Base-by-base conservation (phyloP, 2,329 filamentous ascomycete species). In the Pseudogymnoascus verrucosus region DNA sequence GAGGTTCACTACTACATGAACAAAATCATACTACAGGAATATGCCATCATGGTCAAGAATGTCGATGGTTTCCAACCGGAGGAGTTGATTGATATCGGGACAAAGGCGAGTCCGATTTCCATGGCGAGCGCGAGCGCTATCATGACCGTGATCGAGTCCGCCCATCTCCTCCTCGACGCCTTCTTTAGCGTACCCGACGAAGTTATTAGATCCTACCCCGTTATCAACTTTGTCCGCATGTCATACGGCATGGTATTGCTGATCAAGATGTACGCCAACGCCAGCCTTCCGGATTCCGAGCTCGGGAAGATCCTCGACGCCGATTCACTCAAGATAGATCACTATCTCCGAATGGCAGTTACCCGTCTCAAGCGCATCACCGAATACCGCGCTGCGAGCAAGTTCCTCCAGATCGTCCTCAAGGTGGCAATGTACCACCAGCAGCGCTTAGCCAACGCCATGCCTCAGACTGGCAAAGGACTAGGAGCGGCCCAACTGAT, bases 331-430 rank as follows among this genome's bases (percentile, higher is more conserved):
- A 84, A 84, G 65, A 74, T 82, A 4, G 80, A 83, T 62, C 78
- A 82, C 64, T 88, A 90, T 71, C 79, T 93, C 4, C 84, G 89
- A 65, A 80, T 79, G 10, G 77, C 91, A n/a, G 82, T 90, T 1
- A 80, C 85, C 1, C 34, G 59, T 12, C 59, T 61, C 12, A 61
- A 61, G 8, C 19, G 39, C 21, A 40, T 61, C n/a, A 57, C 51
- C 16, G 59, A 61, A 5, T 61, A 61, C 34, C 59, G 39, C 7
- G 59, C 39, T 3, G 59, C 59, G 59, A 61, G 39, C 34, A 61
- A 61, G 39, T 61, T 61, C 19, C 59, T 61, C 21, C 59, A 39
- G 34, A 61, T 61, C 12, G 59, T 61, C 36, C 36, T 61, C 19
- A 61, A 61, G 12, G 59, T 61, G 31, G 59, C 59, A 28, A 61